Conservation (phyloP, 352 stramenopile species). For the Phytophthora cajani region DNA sequence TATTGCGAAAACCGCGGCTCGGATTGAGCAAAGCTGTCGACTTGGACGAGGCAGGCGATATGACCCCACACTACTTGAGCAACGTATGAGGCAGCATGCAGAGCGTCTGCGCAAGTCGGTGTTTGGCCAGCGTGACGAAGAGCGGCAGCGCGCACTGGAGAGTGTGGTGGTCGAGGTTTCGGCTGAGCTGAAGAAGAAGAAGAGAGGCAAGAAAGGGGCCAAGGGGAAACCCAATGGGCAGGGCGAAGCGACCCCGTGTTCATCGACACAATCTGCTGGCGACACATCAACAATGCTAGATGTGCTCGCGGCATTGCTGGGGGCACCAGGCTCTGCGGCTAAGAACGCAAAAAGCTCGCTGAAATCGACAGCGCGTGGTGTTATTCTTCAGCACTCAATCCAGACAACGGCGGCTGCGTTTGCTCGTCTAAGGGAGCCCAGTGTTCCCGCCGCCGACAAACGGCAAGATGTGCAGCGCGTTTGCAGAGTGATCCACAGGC, state of each 20-base stretch:
- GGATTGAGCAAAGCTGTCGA: conserved; percentile 1
- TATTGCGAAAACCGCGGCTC: not conserved
- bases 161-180: not conserved
- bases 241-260: not conserved
- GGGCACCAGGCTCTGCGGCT: not conserved
- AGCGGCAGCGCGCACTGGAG: not conserved
- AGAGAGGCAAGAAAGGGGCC: conserved; percentile 28
- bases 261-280: not conserved
- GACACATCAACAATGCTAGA: not conserved
- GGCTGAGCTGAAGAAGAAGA: not conserved
- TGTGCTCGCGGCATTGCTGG: conserved; percentile 8
- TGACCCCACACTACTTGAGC: not conserved
- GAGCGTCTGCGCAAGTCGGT: not conserved
- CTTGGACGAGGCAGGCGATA: not conserved
- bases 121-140: conserved; percentile 1
- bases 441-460: not conserved
- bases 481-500: conserved; percentile 17
- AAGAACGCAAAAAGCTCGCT: not conserved
- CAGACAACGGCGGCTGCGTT: conserved; percentile 9
- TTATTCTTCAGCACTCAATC: not conserved
- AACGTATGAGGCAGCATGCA: not conserved
- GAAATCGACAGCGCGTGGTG: not conserved
- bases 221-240: conserved; percentile 22
- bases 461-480: conserved; percentile 12
- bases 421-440: conserved; percentile 9